These are phyloP conservation scores for Magnaporthales sp. DNA, from an alignment of 2,329 filamentous ascomycete genomes.

Conservation along the genomic window DNA sequence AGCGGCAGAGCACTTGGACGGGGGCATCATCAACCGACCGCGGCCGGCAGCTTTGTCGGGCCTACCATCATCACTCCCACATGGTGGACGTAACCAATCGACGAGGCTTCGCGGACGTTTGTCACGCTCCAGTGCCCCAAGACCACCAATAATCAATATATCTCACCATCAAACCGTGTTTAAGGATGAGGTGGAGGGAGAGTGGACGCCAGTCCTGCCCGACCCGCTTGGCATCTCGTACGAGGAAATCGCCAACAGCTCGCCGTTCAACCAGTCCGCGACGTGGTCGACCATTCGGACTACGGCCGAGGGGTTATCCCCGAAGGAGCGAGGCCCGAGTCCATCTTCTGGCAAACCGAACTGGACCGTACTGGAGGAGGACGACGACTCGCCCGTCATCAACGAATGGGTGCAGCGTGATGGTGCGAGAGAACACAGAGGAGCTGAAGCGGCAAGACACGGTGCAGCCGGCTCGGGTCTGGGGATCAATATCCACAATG, in stretches of 20 bases:
- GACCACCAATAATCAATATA: background rate
- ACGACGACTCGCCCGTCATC: slow-evolving; percentile 1
- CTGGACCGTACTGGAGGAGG: slow-evolving; percentile 2
- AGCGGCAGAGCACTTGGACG: background rate
- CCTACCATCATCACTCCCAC: slow-evolving; percentile 1
- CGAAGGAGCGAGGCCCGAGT: background rate
- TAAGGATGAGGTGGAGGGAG: background rate
- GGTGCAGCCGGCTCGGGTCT: background rate
- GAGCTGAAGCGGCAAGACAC: background rate
- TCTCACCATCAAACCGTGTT: background rate
- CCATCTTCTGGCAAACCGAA: background rate
- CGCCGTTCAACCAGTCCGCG: slow-evolving; percentile 29
- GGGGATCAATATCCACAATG: background rate
- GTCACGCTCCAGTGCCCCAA: background rate
- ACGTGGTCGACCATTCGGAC: slow-evolving; percentile 12
- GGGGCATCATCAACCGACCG: background rate
- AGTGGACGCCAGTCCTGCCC: background rate
- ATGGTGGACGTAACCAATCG: background rate
- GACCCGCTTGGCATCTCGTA: slow-evolving; percentile 22
- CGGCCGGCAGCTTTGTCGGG: slow-evolving; percentile 1
- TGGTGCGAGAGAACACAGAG: background rate
- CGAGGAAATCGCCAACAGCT: slow-evolving; percentile 22
- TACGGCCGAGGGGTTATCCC: background rate
- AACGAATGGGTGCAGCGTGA: slow-evolving; percentile 4
- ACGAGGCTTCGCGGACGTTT: background rate